Evolutionary conservation across 2,329 filamentous ascomycete species (phyloP).

Genomic region (Pestalotiopsis sp.): DNA sequence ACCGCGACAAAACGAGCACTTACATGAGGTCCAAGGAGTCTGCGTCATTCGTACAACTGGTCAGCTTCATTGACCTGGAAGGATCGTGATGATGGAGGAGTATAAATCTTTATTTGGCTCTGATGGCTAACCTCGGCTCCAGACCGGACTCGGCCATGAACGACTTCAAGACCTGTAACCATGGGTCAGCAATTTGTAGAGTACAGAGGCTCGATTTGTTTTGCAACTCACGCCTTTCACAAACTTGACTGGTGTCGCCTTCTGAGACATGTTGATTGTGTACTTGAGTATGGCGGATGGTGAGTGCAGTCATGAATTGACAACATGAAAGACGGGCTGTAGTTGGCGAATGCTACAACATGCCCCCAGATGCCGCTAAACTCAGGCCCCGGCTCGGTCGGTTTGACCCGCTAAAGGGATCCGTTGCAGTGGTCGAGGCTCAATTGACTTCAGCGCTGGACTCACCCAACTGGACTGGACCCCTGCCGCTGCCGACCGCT

Average conservation of each 20-base stretch:
- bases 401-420: not conserved
- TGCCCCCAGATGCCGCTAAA: not conserved
- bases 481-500: not conserved
- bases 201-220: not conserved
- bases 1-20: slow-evolving; percentile 14
- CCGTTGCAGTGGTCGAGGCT: not conserved
- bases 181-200: slow-evolving; percentile 15
- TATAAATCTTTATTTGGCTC: not conserved
- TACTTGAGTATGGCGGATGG: not conserved
- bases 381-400: not conserved
- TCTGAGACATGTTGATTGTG: slow-evolving; percentile 1
- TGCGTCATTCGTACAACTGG: slow-evolving; percentile 18
- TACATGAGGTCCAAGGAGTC: slow-evolving; percentile 43
- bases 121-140: slow-evolving; percentile 71
- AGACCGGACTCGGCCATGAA: slow-evolving; percentile 85
- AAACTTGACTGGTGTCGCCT: slow-evolving; percentile 39
- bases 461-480: not conserved
- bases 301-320: not conserved
- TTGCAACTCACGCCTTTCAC: slow-evolving; percentile 59
- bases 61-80: not conserved
- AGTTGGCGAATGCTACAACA: not conserved
- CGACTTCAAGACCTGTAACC: slow-evolving; percentile 72
- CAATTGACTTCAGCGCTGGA: not conserved
- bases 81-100: not conserved
- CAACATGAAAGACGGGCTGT: not conserved